A percentile compares a stretch with the other conserved stretches of the same genome.
Conservation (phyloP, 805 yeast species). For the Wickerhamomyces mucosus region DNA sequence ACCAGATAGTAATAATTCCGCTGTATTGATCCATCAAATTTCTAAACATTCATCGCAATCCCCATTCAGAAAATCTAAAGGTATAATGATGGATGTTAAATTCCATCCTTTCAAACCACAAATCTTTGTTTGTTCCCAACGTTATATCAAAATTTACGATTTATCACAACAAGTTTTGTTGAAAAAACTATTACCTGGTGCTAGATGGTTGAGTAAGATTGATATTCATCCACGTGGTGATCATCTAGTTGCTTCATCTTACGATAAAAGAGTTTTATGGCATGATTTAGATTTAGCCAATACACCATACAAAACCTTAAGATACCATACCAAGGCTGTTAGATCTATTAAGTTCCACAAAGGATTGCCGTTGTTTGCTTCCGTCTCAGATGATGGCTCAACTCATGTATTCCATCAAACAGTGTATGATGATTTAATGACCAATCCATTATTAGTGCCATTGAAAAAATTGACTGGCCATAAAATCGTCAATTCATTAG, state of each 20-base stretch:
- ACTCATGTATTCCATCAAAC: constrained; percentile 95
- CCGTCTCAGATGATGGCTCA: constrained; percentile 90
- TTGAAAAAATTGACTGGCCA: constrained; percentile 91
- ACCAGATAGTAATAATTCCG: constrained; percentile 82
- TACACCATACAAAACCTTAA: constrained; percentile 89
- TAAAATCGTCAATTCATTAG: constrained; percentile 66
- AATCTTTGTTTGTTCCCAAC: constrained; percentile 86
- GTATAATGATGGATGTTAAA: constrained; percentile 90
- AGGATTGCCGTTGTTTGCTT: constrained; percentile 82
- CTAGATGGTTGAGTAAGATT: constrained; percentile 84
- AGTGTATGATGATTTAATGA: constrained; percentile 90
- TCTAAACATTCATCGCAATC: constrained; percentile 93
- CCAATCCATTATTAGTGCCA: constrained; percentile 93
- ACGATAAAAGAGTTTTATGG: constrained; percentile 93
- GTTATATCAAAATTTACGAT: constrained; percentile 86
- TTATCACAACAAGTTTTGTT: constrained; percentile 75
- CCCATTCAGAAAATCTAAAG: constrained; percentile 88
- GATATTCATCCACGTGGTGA: constrained; percentile 97
- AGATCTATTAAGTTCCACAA: constrained; percentile 83
- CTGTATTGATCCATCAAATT: constrained; percentile 89
- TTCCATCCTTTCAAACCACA: constrained; percentile 97
- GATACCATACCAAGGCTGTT: constrained; percentile 94
- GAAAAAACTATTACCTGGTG: constrained; percentile 89
- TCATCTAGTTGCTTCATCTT: constrained; percentile 84
- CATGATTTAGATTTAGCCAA: constrained; percentile 85